phyloP scores from a whole-genome alignment of 225 moss, liverwort and hornwort genomes.

The Polytrichum commune region DNA sequence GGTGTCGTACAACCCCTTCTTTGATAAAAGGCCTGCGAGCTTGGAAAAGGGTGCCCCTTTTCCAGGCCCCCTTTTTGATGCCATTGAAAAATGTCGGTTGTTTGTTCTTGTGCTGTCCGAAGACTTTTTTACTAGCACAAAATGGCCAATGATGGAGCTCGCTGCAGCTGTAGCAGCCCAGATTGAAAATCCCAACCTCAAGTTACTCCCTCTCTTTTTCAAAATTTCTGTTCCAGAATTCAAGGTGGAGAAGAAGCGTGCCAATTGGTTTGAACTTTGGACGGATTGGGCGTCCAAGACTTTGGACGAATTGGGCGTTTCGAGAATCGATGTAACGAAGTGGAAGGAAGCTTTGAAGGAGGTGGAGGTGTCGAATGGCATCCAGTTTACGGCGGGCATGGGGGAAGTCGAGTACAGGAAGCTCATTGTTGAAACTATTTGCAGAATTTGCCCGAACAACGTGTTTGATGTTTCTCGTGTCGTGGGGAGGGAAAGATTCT shows the following conservation, averaged over 20 bases:
- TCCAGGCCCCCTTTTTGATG: not conserved
- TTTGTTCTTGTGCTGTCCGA: not conserved
- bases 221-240: not conserved
- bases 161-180: not conserved
- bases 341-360: not conserved
- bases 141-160: conserved; percentile 10
- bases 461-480: conserved; percentile 1
- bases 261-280: not conserved
- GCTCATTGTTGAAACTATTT: not conserved
- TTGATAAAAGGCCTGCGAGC: conserved; percentile 3
- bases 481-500: not conserved
- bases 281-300: not conserved
- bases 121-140: not conserved
- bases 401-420: not conserved
- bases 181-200: not conserved
- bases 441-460: conserved; percentile 1
- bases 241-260: not conserved
- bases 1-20: not conserved
- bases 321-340: not conserved
- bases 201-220: conserved; percentile 4
- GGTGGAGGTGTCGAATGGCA: not conserved
- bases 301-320: too few species aligned
- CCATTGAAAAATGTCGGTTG: not conserved
- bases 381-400: not conserved
- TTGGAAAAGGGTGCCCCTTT: not conserved